phyloP scores from a whole-genome alignment of 2,329 filamentous ascomycete species.

The Penicillium thymicola region DNA sequence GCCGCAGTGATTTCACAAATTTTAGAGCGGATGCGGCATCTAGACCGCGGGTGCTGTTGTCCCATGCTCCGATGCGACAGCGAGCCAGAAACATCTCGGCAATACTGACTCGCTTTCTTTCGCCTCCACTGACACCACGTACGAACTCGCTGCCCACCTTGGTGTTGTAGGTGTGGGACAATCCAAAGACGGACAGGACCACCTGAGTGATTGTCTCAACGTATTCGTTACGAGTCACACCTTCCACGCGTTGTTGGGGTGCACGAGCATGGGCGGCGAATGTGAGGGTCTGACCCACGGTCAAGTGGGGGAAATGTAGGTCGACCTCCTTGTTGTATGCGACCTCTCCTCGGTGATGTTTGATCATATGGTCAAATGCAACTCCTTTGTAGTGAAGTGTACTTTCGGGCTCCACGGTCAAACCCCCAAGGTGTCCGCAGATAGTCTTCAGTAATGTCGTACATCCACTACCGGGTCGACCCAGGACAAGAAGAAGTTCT shows the following conservation, averaged over 20 bases:
- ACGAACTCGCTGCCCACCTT: conserved; percentile 51
- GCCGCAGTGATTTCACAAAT: conserved; percentile 49
- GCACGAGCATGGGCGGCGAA: conserved; percentile 65
- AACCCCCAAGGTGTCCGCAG: conserved; percentile 37
- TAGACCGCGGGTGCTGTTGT: conserved; percentile 46
- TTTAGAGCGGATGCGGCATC: conserved; percentile 52
- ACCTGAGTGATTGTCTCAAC: conserved; percentile 42
- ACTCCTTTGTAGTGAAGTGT: conserved; percentile 10
- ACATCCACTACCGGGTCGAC: conserved; percentile 49
- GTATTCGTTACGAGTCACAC: conserved; percentile 31
- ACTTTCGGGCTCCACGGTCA: conserved; percentile 1
- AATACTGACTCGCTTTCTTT: conserved; percentile 57
- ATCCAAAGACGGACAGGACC: conserved; percentile 37
- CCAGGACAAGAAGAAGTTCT: conserved; percentile 51
- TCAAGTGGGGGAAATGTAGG: conserved; percentile 57
- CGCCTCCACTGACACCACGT: conserved; percentile 57
- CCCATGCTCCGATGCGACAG: conserved; percentile 41
- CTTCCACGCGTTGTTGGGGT: conserved; percentile 25
- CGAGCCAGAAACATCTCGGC: conserved; percentile 49
- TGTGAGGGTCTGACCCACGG: conserved; percentile 70
- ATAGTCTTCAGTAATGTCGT: conserved; percentile 54
- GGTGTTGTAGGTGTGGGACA: conserved; percentile 46
- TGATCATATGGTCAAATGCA: conserved; percentile 4
- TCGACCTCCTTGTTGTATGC: conserved; percentile 12
- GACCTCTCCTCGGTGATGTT: conserved; percentile 10